Evolutionary conservation across 2,329 filamentous ascomycete genomes (phyloP).

Genomic region (Xylariaceae sp.): DNA sequence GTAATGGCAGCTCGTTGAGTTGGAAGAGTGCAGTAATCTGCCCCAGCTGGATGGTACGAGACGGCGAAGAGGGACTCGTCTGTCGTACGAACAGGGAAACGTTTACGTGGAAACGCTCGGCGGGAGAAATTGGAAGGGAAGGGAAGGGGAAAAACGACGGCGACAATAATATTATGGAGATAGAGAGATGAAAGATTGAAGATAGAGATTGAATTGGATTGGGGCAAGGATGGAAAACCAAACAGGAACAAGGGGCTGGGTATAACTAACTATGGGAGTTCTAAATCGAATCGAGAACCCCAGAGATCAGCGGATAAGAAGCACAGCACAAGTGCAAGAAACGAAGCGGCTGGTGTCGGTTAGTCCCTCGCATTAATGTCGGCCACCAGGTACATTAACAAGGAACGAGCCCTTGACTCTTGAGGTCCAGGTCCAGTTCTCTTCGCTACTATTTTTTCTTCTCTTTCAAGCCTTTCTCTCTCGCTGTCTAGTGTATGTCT

Average conservation of each 20-base stretch:
- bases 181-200: background rate
- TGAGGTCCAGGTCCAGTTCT: too few relatives aligned
- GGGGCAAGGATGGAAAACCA: background rate
- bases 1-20: background rate
- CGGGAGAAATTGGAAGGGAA: background rate
- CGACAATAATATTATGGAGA: background rate
- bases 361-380: constrained; percentile 11
- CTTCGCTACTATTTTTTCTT: background rate
- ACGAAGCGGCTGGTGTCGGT: constrained; percentile 5
- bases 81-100: constrained; percentile 8
- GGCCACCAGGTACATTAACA: background rate
- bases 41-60: constrained; percentile 3
- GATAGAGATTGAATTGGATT: background rate
- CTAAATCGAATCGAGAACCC: constrained; percentile 1
- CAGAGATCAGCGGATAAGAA: constrained; percentile 7
- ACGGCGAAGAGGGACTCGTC: constrained; percentile 6
- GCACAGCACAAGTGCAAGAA: constrained; percentile 1
- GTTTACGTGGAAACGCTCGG: background rate
- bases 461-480: background rate
- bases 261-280: constrained; percentile 9
- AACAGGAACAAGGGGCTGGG: constrained; percentile 9
- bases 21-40: background rate
- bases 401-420: background rate
- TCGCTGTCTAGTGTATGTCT: background rate
- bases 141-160: background rate